Evolutionary conservation across 345 rosid genomes (phyloP).

Genomic region (Eucalyptus erythrocorys): DNA sequence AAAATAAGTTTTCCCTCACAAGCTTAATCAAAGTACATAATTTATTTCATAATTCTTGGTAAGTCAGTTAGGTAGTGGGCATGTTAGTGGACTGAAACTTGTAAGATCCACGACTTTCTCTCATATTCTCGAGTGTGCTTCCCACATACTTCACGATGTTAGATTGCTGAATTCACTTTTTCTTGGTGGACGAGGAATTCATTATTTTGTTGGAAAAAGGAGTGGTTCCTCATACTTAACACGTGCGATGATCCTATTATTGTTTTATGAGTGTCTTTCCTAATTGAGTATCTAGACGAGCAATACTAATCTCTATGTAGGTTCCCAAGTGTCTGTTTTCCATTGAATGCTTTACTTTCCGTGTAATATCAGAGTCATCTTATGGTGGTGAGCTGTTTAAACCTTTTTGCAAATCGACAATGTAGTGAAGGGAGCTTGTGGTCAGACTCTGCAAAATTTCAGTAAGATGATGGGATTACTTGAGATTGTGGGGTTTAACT

Average conservation of each 20-base stretch:
- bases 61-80: not conserved
- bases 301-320: not conserved
- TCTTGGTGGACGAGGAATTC: not conserved
- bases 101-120: not conserved
- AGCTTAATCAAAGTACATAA: not conserved
- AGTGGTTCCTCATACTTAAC: no score
- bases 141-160: not conserved
- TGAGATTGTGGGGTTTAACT: not conserved
- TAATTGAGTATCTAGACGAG: not conserved
- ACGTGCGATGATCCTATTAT: no score
- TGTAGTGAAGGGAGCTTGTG: not conserved
- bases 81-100: not conserved
- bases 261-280: not conserved
- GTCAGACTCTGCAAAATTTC: rapidly evolving
- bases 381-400: not conserved
- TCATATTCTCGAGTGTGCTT: not conserved
- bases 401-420: not conserved
- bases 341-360: not conserved
- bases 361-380: not conserved
- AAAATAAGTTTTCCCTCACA: no score
- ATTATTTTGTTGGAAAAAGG: no score
- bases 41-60: not conserved
- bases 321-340: not conserved
- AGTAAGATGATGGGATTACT: not conserved
- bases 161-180: not conserved